Base-by-base conservation (phyloP, 108 stramenopile genomes). In the Conticribra weissflogii region DNA sequence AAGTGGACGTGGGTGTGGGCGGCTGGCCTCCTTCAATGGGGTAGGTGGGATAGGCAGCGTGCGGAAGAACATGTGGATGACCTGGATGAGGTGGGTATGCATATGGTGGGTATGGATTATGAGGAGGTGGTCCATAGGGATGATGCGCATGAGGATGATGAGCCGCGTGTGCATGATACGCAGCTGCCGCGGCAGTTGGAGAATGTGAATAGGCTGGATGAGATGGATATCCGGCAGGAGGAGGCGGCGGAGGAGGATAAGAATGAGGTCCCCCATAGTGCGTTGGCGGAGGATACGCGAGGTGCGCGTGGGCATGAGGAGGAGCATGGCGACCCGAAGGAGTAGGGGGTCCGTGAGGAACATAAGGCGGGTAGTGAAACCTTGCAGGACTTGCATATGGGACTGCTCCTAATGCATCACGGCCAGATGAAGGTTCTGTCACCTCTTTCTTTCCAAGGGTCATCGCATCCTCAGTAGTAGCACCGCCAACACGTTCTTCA, bases 401-500 rank as follows among this genome's bases (percentile, higher is more conserved):
- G 59, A 21, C 56, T 4, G 19, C 19, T 4, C 24, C 24, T 4
- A 27, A 4, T 14, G 56, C 30, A 16, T 21, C 16, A 16, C 50
- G 50, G 19, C 15, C 15, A 29, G 16, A 16, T n/a, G 56, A 16
- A n/a, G n/a, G n/a, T n/a, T n/a, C n/a, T n/a, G n/a, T n/a, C n/a
- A n/a, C n/a, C n/a, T n/a, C n/a, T n/a, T n/a, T n/a, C n/a, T n/a
- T n/a, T n/a, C n/a, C n/a, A n/a, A n/a, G n/a, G n/a, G n/a, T n/a
- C n/a, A n/a, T n/a, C 15, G 15, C 56, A 57, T 4, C 56, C 17
- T 24, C 56, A n/a, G 7, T 53, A 19, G 16, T 64, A 30, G 15
- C 31, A 28, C n/a, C n/a, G n/a, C 63, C 33, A 16, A 74, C 73
- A 27, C 78, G 46, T 49, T 71, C 78, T 60, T 79, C 78, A 33